phyloP scores from a whole-genome alignment of 2,329 filamentous ascomycete genomes.

The Aureobasidium sp. region DNA sequence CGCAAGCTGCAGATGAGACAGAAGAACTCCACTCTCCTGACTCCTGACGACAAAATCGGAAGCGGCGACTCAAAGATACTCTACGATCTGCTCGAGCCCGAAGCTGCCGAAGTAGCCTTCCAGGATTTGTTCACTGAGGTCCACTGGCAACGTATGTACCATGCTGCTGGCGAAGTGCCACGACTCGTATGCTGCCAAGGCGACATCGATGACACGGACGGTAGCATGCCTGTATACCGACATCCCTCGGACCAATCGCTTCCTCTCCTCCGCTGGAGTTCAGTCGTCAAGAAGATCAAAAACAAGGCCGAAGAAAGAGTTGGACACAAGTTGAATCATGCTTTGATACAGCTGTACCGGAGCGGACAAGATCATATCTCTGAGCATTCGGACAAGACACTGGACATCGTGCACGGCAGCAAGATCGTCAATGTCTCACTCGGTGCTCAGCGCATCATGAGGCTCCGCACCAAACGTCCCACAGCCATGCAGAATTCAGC shows the following conservation, averaged over 20 bases:
- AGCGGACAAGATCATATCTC: slow-evolving; percentile 83
- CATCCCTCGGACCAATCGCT: slow-evolving; percentile 87
- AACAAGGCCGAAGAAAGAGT: slow-evolving; percentile 59
- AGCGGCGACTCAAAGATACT: slow-evolving; percentile 65
- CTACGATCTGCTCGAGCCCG: slow-evolving; percentile 54
- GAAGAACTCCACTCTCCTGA: slow-evolving; percentile 21
- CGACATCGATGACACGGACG: slow-evolving; percentile 58
- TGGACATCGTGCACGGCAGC: slow-evolving; percentile 74
- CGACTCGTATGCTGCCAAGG: slow-evolving; percentile 88
- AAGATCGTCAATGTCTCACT: slow-evolving; percentile 89
- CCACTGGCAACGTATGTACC: slow-evolving; percentile 84
- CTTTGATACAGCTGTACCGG: slow-evolving; percentile 85
- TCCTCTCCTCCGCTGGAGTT: slow-evolving; percentile 65
- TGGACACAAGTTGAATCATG: slow-evolving; percentile 81
- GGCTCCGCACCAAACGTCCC: slow-evolving; percentile 69
- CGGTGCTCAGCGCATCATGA: slow-evolving; percentile 86
- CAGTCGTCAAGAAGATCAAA: slow-evolving; percentile 61
- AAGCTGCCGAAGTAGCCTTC: slow-evolving; percentile 51
- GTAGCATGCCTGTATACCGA: slow-evolving; percentile 80
- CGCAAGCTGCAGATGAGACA: background rate
- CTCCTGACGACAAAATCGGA: slow-evolving; percentile 52
- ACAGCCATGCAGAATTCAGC: background rate
- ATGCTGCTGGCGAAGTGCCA: slow-evolving; percentile 84
- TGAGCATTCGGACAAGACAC: slow-evolving; percentile 93
- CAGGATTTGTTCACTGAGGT: slow-evolving; percentile 64